Evolutionary conservation across 1,284 basidiomycete species (phyloP).

Genomic region (Malassezia globosa): DNA sequence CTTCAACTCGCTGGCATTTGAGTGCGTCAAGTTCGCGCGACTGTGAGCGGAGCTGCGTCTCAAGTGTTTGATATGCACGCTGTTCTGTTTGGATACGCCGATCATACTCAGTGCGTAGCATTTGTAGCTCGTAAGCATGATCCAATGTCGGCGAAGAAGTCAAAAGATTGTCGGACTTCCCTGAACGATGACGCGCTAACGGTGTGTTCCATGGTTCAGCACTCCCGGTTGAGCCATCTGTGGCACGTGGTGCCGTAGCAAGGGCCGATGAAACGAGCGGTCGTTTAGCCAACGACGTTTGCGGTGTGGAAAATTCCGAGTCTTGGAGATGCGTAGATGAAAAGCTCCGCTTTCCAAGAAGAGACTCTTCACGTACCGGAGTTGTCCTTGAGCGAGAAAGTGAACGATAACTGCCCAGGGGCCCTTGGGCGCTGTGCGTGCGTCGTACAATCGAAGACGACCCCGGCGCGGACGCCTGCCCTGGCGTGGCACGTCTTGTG

Average conservation of each 20-base stretch:
- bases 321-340: slow-evolving; percentile 2
- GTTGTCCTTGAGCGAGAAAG: slow-evolving; percentile 1
- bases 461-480: no score
- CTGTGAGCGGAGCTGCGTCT: slow-evolving; percentile 26
- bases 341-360: slow-evolving; percentile 10
- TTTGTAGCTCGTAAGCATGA: slow-evolving; percentile 26
- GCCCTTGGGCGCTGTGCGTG: slow-evolving; percentile 3
- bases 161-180: neutral
- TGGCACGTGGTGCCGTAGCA: slow-evolving; percentile 21
- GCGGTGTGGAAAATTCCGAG: slow-evolving; percentile 10
- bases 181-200: slow-evolving; percentile 18
- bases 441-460: neutral
- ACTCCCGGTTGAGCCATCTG: slow-evolving; percentile 12
- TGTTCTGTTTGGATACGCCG: slow-evolving; percentile 26
- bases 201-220: slow-evolving; percentile 14
- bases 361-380: neutral
- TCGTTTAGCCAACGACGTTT: slow-evolving; percentile 13
- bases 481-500: neutral
- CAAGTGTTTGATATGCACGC: slow-evolving; percentile 30
- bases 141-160: neutral
- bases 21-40: slow-evolving; percentile 34
- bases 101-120: slow-evolving; percentile 31
- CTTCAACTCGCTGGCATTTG: slow-evolving; percentile 32
- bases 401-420: slow-evolving; percentile 11
- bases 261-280: slow-evolving; percentile 21